These are phyloP conservation scores for Prunus dulcis DNA, from an alignment of 306 rosid genomes.

Conservation along the genomic window DNA sequence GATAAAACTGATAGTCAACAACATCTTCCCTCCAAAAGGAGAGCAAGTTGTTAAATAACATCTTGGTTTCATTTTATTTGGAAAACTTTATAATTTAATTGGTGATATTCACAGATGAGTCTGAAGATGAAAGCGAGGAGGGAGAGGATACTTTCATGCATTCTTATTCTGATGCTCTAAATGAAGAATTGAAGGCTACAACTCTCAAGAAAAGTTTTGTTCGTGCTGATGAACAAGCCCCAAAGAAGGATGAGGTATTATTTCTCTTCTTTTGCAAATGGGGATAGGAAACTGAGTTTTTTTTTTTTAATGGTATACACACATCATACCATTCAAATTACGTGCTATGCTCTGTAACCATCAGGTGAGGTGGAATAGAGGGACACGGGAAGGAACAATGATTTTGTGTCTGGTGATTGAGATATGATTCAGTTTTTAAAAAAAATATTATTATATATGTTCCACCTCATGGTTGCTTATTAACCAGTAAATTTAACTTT, in stretches of 20 bases:
- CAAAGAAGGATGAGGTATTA: constrained; percentile 69
- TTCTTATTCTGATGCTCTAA: constrained; percentile 73
- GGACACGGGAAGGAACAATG: neutral
- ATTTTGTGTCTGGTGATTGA: neutral
- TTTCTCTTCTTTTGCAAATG: neutral
- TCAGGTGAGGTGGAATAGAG: neutral
- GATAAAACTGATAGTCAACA: too few species aligned
- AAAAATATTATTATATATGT: neutral
- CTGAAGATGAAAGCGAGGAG: constrained; percentile 54
- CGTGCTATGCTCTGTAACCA: neutral
- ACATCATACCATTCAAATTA: neutral
- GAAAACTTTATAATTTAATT: constrained; percentile 15
- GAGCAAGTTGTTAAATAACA: neutral
- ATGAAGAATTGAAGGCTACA: constrained; percentile 62
- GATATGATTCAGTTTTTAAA: neutral
- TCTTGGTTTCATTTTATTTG: constrained; percentile 1
- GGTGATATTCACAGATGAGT: constrained; percentile 52
- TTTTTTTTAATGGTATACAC: neutral
- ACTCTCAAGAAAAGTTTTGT: constrained; percentile 79
- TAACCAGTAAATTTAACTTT: neutral
- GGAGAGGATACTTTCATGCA: constrained; percentile 54
- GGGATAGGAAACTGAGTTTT: neutral
- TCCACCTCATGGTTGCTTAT: constrained; percentile 16
- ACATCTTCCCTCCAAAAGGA: neutral
- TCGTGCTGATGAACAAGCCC: constrained; percentile 65